Base-by-base conservation (phyloP, 2,329 filamentous ascomycete genomes). In the Aspergillus spinulosporus region DNA sequence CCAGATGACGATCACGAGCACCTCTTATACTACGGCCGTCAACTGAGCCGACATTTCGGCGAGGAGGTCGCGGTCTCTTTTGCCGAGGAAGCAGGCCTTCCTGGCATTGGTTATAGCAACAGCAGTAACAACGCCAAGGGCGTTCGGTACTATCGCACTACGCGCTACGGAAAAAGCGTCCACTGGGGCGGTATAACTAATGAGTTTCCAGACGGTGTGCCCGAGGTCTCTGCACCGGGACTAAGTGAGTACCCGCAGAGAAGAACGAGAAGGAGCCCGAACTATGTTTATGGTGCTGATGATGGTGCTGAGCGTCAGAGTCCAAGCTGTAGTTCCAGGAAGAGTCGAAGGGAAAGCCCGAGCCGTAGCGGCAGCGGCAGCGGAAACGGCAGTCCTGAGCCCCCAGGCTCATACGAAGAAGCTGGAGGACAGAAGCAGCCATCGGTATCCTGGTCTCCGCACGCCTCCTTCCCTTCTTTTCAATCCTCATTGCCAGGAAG, bases 121-220 rank as follows among this genome's bases (percentile, higher is more conserved):
- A 6, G 34, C 34, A 37, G 34, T 12, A 37, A 12, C 4, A 12
- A 37, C 34, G 34, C 9, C 4, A 12, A 37, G 34, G 4, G 9
- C 34, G 34, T 4, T 11, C 34, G 34, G n/a, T 12, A 12, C 34
- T 37, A 45, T 12, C 29, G 44, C 29, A 7, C 28, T 12, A 7
- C 36, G 21, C 28, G 11, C 14, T 1, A 52, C 3, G 11, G 45
- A 32, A 52, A 49, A 34, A 49, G 21, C 32, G 49, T 59, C 36
- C 57, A 47, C 34, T 59, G 57, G 57, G 53, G 49, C 11, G 21
- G 32, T 29, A 42, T 40, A 21, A 21, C 21, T 39, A 53, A 29
- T 15, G 39, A 50, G 21, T 45, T 49, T 32, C 12, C 39, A 26
- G n/a, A 15, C 9, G 11, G 11, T 7, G 4, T 40, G 14, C n/a